These are phyloP conservation scores for Pisolithus sp. DNA, from an alignment of 768 basidiomycete genomes.

Conservation along the genomic window DNA sequence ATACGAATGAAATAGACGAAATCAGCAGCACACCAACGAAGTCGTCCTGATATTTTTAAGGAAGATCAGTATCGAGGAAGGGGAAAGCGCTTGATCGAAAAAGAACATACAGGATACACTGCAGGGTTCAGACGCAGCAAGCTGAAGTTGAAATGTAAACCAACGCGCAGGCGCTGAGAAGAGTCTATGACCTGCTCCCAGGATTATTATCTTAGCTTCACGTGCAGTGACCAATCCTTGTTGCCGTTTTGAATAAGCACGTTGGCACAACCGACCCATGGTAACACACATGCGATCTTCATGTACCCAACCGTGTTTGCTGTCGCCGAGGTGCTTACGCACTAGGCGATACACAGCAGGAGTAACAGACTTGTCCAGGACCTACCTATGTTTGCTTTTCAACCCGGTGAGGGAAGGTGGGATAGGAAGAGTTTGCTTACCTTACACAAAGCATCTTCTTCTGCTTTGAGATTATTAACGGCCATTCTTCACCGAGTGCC, in stretches of 20 bases:
- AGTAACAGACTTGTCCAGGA: constrained; percentile 41
- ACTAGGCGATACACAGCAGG: constrained; percentile 53
- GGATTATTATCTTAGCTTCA: constrained; percentile 45
- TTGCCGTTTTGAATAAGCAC: constrained; percentile 49
- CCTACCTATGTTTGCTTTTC: constrained; percentile 27
- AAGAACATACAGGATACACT: constrained; percentile 47
- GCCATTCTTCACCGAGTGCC: constrained; percentile 38
- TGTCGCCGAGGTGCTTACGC: constrained; percentile 40
- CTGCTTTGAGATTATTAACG: constrained; percentile 28
- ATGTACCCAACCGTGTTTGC: constrained; percentile 12
- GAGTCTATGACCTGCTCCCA: constrained; percentile 47
- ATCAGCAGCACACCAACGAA: constrained; percentile 51
- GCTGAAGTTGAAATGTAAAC: constrained; percentile 54
- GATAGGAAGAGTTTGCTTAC: constrained; percentile 38
- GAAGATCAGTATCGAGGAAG: constrained; percentile 1
- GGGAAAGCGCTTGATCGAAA: constrained; percentile 14
- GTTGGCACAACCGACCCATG: constrained; percentile 67
- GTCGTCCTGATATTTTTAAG: constrained; percentile 37
- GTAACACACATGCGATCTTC: constrained; percentile 27
- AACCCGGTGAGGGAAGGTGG: neutral
- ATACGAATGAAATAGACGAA: constrained; percentile 40
- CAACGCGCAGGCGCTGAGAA: constrained; percentile 49
- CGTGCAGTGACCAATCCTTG: constrained; percentile 57
- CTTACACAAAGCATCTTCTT: constrained; percentile 40
- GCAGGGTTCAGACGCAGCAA: constrained; percentile 53